Base-by-base conservation (phyloP, 2,329 filamentous ascomycete genomes). In the Raffaelea ambrosiae region DNA sequence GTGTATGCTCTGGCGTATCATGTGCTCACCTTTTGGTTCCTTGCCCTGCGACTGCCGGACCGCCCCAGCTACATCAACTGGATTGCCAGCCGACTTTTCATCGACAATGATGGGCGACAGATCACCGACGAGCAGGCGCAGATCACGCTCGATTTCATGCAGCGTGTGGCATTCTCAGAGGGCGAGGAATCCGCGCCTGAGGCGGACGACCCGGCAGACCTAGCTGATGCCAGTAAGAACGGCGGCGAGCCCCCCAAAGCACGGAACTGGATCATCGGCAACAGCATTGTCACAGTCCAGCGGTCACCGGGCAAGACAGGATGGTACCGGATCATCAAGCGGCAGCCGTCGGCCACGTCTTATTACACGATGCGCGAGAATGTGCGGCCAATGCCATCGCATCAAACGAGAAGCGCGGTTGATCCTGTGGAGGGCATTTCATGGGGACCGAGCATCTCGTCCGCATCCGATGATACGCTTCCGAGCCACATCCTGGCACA, bases 11-110 rank as follows among this genome's bases (percentile, higher is more conserved):
- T 97, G 46, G 91, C 91, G 9, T 95, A 95, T 61, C 90, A 97
- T 62, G 88, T 95, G 57, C 90, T 98, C 55, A 85, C 89, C 2
- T 96, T 95, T 61, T 98, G 93, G 93, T 98, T 97, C 62, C 74
- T 98, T 56, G 86, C 89, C 1, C 65, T 98, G 57, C 91, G 88
- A 59, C 75, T 95, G 45, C 79, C 84, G 35, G 89, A 96, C 61
- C 83, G 93, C 44, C 79, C 84, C 31, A 87, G 81, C 52, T 84
- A 95, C 55, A 89, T 96, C 45, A 81, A 82, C 23, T 95, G 88
- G 87, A 95, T 98, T 54, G 84, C 86, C 11, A 88, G 84, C 59
- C 88, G 88, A 54, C 74, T 98, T 10, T 90, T 91, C 57, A 84
- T 77, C 9, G 88, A 95, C 58, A 76, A 78, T 21, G 78, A 84